phyloP scores from a whole-genome alignment of 352 stramenopile species.

The Thraustochytrium striatum region DNA sequence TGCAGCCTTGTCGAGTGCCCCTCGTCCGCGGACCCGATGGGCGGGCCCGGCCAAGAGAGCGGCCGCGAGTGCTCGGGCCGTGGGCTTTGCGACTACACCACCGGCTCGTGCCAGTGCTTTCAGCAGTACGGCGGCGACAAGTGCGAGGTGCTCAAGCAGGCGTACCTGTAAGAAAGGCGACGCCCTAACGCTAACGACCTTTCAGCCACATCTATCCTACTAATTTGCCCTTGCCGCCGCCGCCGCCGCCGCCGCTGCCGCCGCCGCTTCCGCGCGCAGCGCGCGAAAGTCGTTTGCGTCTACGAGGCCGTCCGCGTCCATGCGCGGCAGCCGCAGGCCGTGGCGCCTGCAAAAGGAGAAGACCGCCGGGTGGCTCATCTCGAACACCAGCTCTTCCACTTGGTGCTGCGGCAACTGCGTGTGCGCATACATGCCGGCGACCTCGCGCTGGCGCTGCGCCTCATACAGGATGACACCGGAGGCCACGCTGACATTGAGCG shows the following conservation, averaged over 20 bases:
- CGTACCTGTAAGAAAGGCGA: constrained; percentile 43
- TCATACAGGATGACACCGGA: constrained; percentile 26
- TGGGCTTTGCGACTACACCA: constrained; percentile 89
- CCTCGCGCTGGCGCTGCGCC: constrained; percentile 27
- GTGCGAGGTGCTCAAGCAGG: constrained; percentile 57
- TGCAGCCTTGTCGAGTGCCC: constrained; percentile 91
- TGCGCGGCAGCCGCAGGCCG: background rate
- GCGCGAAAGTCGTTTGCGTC: background rate
- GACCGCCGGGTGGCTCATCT: background rate
- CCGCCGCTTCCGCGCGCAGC: too few species aligned
- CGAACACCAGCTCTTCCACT: background rate
- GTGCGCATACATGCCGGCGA: constrained; percentile 26
- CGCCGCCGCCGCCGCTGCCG: too few species aligned
- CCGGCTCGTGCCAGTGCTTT: constrained; percentile 88
- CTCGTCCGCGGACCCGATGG: constrained; percentile 79
- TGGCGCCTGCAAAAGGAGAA: background rate
- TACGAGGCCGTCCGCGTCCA: background rate
- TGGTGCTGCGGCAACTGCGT: background rate
- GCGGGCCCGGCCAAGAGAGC: constrained; percentile 66
- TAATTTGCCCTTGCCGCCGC: too few species aligned
- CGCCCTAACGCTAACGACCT: too few species aligned
- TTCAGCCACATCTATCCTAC: too few species aligned
- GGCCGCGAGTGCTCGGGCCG: constrained; percentile 81
- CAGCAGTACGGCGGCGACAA: constrained; percentile 80
- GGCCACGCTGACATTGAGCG: constrained; percentile 24